These are phyloP conservation scores for Podospora pseudopauciseta DNA, from an alignment of 495 filamentous ascomycete genomes.

Conservation along the genomic window DNA sequence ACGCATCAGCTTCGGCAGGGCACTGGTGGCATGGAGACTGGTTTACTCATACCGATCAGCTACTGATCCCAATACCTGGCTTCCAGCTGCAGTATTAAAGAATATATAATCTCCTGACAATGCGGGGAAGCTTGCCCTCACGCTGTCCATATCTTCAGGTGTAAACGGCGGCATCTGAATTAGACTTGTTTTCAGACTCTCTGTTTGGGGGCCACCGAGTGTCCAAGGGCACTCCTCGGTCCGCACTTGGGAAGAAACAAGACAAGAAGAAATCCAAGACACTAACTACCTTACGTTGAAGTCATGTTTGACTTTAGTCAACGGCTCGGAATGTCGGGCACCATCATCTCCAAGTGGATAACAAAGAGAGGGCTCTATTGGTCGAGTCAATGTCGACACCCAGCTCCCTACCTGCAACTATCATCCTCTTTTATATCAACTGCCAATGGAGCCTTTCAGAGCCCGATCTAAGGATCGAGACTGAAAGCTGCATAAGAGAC, in stretches of 20 bases:
- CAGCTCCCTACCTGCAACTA: too few relatives aligned
- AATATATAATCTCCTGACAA: slow-evolving; percentile 61
- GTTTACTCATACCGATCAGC: slow-evolving; percentile 55
- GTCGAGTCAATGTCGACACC: not conserved
- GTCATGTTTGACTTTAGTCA: not conserved
- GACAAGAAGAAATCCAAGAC: not conserved
- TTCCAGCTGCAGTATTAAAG: slow-evolving; percentile 74
- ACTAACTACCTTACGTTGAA: not conserved
- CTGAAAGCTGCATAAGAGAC: too few relatives aligned
- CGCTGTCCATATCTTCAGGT: slow-evolving; percentile 48
- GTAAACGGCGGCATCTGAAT: slow-evolving; percentile 4
- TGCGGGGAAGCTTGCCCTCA: slow-evolving; percentile 63
- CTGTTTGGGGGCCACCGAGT: not conserved
- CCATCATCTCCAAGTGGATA: not conserved
- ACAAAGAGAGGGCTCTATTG: not conserved
- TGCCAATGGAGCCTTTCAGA: not conserved
- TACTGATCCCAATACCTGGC: slow-evolving; percentile 61
- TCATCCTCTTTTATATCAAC: not conserved
- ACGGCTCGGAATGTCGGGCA: not conserved
- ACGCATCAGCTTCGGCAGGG: slow-evolving; percentile 7
- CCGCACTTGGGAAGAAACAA: not conserved
- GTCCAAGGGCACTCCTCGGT: not conserved
- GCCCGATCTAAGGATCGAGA: not conserved
- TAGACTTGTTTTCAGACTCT: not conserved
- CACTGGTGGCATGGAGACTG: not conserved